phyloP scores from a whole-genome alignment of 345 rosid genomes.

The Luvunga scandens region DNA sequence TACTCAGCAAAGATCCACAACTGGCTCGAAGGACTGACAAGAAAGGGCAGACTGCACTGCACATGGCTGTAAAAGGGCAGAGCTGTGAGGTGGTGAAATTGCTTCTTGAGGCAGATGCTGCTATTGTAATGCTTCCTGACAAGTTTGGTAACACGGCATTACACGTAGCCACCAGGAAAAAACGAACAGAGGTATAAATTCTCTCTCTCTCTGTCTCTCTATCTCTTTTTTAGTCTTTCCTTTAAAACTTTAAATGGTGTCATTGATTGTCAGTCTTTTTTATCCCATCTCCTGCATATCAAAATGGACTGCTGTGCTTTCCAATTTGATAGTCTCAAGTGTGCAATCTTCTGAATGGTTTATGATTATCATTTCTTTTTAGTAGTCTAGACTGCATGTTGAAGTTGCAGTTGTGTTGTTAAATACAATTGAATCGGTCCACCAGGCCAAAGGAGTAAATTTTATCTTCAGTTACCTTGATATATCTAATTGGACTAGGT shows the following conservation, averaged over 20 bases:
- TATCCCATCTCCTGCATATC: background rate
- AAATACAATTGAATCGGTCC: background rate
- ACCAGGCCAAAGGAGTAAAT: background rate
- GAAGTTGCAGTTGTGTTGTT: background rate
- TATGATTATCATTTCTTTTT: too few species aligned
- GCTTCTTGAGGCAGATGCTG: conserved; percentile 91
- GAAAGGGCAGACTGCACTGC: conserved; percentile 95
- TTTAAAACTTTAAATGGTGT: background rate
- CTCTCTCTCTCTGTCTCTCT: too few species aligned
- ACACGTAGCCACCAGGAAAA: conserved; percentile 93
- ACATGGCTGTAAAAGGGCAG: conserved; percentile 96
- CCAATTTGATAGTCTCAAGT: background rate
- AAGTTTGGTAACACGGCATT: conserved; percentile 87
- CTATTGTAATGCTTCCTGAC: conserved; percentile 95
- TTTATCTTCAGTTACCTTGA: background rate
- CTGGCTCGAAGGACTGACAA: conserved; percentile 86
- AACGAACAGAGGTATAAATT: conserved; percentile 69
- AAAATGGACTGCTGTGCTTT: background rate
- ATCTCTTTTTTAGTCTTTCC: background rate
- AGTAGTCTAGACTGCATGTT: too few species aligned
- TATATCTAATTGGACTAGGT: background rate
- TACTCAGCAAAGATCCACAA: conserved; percentile 76
- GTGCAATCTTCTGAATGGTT: too few species aligned
- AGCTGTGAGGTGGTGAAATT: conserved; percentile 82
- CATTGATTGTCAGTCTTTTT: background rate